phyloP scores from a whole-genome alignment of 345 rosid genomes.

The Nasturtium officinale region DNA sequence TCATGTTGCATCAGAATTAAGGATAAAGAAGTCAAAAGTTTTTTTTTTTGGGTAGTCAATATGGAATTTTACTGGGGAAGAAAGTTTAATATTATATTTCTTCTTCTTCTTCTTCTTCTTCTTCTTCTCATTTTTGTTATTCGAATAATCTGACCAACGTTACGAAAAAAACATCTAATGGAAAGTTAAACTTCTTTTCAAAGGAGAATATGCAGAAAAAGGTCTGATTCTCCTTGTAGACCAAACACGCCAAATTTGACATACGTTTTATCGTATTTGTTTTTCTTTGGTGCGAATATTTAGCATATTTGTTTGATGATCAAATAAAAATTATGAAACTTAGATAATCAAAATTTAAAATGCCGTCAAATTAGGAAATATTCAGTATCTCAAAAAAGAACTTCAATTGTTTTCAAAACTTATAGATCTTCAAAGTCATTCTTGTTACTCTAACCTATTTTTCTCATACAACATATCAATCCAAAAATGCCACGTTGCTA shows the following conservation, averaged over 20 bases:
- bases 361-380: constrained; percentile 15
- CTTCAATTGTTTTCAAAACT: background rate
- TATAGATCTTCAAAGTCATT: constrained; percentile 19
- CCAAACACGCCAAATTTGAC: constrained; percentile 36
- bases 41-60: too few species aligned
- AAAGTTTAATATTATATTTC: too few species aligned
- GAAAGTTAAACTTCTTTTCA: background rate
- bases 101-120: too few species aligned
- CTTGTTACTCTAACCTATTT: constrained; percentile 13
- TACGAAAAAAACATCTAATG: background rate
- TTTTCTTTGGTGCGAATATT: too few species aligned
- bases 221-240: background rate
- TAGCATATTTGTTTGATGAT: constrained; percentile 25
- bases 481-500: constrained; percentile 7
- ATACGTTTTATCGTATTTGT: background rate
- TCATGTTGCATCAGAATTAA: too few species aligned
- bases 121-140: too few species aligned
- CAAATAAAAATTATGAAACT: background rate
- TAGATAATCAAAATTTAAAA: background rate
- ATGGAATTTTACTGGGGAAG: too few species aligned
- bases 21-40: too few species aligned
- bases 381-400: background rate
- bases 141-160: background rate
- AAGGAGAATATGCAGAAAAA: constrained; percentile 20
- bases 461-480: background rate